Conservation (phyloP, 2,329 filamentous ascomycete genomes). For the Aspergillus thermomutatus region DNA sequence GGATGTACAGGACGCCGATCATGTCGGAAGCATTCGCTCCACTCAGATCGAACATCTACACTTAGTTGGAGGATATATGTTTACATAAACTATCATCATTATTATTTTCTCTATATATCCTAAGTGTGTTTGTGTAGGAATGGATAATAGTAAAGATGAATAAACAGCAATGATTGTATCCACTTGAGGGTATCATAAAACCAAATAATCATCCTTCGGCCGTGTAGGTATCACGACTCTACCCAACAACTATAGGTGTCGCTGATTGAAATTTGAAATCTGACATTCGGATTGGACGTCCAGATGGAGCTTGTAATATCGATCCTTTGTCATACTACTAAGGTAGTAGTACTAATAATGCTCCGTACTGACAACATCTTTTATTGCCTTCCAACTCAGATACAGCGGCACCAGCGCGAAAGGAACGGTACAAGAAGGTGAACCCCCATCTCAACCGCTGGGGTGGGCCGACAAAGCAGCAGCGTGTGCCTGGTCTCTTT, state of each 20-base stretch:
- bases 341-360: no score
- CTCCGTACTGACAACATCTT: background rate
- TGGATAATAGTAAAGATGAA: background rate
- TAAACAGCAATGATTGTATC: background rate
- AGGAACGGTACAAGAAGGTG: background rate
- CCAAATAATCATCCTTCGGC: background rate
- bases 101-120: background rate
- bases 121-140: background rate
- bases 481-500: background rate
- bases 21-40: background rate
- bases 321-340: background rate
- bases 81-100: background rate
- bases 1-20: conserved; percentile 26
- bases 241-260: background rate
- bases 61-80: no score
- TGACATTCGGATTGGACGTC: background rate
- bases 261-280: background rate
- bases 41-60: background rate
- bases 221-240: background rate
- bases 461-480: background rate
- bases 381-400: background rate
- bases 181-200: background rate
- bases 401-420: background rate
- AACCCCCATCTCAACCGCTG: background rate
- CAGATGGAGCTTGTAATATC: background rate